Conservation (phyloP, 2,329 filamentous ascomycete species). For the Aspergillus puulaauensis region DNA sequence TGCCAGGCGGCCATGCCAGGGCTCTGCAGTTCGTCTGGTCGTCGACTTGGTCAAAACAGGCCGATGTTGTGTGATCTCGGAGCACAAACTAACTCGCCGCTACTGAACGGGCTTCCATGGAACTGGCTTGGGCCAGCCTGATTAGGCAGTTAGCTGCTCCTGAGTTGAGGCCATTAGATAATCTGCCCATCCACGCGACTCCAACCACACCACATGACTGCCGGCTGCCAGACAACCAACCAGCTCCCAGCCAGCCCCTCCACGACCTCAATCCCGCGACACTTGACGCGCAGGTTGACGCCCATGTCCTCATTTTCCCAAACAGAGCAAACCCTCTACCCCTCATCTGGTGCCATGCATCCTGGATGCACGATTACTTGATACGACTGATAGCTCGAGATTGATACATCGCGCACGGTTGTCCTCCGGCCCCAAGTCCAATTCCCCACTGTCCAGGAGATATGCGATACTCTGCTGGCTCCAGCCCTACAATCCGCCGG, state of each 20-base stretch:
- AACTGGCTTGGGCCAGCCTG: background rate
- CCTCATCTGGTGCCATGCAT: background rate
- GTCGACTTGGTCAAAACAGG: background rate
- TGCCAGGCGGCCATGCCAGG: no score
- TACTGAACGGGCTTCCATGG: background rate
- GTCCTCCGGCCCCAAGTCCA: background rate
- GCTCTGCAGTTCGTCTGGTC: background rate
- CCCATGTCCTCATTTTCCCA: background rate
- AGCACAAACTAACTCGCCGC: background rate
- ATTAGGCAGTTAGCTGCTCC: conserved; percentile 2
- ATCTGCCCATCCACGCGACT: conserved; percentile 14
- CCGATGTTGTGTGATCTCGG: background rate
- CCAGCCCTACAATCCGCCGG: background rate
- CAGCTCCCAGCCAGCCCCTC: conserved; percentile 12
- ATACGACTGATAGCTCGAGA: background rate
- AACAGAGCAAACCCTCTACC: background rate
- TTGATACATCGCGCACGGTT: background rate
- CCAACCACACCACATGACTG: conserved; percentile 14
- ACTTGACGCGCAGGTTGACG: background rate
- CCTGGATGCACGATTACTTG: no score
- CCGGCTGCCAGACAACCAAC: conserved; percentile 8
- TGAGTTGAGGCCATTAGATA: background rate
- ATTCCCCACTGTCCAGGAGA: background rate
- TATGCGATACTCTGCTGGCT: background rate
- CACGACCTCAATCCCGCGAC: background rate